Evolutionary conservation across 768 basidiomycete genomes (phyloP).

Genomic region (Phanerochaete carnosa): DNA sequence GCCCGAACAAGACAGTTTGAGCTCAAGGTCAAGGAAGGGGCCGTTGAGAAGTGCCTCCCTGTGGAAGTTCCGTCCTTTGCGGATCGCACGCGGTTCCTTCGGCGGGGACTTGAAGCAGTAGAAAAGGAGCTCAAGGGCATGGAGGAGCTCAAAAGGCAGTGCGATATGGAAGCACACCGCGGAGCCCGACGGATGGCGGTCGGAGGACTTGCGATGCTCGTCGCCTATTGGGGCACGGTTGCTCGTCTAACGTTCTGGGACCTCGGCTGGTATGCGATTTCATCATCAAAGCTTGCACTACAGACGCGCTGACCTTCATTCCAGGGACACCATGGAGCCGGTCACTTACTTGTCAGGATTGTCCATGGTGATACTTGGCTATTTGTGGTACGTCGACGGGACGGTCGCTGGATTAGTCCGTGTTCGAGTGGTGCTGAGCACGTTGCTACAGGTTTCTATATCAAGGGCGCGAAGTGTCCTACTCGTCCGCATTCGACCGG

Average conservation of each 20-base stretch:
- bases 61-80: constrained; percentile 63
- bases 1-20: constrained; percentile 52
- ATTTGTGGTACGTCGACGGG: constrained; percentile 42
- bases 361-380: constrained; percentile 57
- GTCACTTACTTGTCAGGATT: constrained; percentile 64
- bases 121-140: constrained; percentile 43
- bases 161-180: constrained; percentile 53
- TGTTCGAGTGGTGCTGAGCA: not conserved
- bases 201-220: constrained; percentile 54
- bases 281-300: not conserved
- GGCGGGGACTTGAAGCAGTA: constrained; percentile 41
- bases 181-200: constrained; percentile 57
- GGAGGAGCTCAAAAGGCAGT: constrained; percentile 52
- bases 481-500: constrained; percentile 56
- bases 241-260: constrained; percentile 67
- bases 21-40: constrained; percentile 34
- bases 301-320: not conserved
- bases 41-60: constrained; percentile 31
- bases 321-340: constrained; percentile 67
- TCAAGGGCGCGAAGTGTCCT: constrained; percentile 62
- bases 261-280: constrained; percentile 40
- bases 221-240: constrained; percentile 63
- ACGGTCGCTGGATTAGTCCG: not conserved
- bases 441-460: constrained; percentile 45
- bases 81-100: constrained; percentile 57